A percentile compares a stretch with the other conserved stretches of the same genome.
Conservation (phyloP, 2,329 filamentous ascomycete species). For the Fusarium keratoplasticum region DNA sequence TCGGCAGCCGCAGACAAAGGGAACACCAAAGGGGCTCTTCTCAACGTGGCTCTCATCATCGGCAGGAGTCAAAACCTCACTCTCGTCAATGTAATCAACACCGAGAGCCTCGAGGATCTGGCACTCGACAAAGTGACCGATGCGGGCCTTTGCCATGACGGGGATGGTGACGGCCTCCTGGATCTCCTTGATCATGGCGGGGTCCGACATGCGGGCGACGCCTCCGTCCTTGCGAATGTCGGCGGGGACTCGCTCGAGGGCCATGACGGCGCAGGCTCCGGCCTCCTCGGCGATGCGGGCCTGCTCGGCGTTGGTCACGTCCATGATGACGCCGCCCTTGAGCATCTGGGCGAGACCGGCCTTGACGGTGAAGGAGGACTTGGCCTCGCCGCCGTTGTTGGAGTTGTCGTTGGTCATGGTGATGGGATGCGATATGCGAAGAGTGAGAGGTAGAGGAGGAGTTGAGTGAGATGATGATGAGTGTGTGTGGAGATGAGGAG, state of each 20-base stretch:
- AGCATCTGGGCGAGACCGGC: conserved; percentile 96
- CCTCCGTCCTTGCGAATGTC: conserved; percentile 94
- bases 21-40: conserved; percentile 83
- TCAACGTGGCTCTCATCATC: conserved; percentile 92
- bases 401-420: conserved; percentile 51
- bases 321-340: conserved; percentile 99
- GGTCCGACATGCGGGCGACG: conserved; percentile 97
- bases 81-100: conserved; percentile 98
- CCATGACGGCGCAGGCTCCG: conserved; percentile 97
- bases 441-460: background rate
- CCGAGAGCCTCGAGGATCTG: conserved; percentile 96
- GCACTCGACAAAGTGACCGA: conserved; percentile 98
- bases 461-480: background rate
- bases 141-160: conserved; percentile 98
- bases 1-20: conserved; percentile 96
- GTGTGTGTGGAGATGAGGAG: background rate
- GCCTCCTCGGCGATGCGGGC: conserved; percentile 98
- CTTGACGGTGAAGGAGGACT: conserved; percentile 85
- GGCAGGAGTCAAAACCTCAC: conserved; percentile 95
- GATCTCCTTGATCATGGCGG: conserved; percentile 93
- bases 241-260: conserved; percentile 94
- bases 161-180: conserved; percentile 95
- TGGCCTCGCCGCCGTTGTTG: conserved; percentile 48
- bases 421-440: background rate
- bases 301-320: conserved; percentile 93